These are phyloP conservation scores for Chaetoscypha palmicola DNA, from an alignment of 2,329 filamentous ascomycete genomes.

Conservation along the genomic window DNA sequence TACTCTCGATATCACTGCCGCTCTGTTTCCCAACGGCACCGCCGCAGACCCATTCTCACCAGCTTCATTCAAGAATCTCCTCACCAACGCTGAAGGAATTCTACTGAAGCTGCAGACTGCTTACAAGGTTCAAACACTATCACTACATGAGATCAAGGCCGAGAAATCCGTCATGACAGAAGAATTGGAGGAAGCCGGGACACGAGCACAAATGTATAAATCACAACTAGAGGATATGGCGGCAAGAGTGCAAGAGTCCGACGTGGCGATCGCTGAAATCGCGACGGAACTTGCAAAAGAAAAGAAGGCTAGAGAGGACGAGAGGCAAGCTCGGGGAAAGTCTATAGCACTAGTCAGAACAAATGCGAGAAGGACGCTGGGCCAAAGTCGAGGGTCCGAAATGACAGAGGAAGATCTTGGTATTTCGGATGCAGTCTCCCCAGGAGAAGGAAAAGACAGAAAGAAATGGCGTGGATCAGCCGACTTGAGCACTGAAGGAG, in stretches of 20 bases:
- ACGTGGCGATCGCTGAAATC: conserved; percentile 43
- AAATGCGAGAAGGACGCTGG: conserved; percentile 6
- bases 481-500: conserved; percentile 47
- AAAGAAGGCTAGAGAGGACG: conserved; percentile 34
- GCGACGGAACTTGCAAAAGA: conserved; percentile 46
- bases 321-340: conserved; percentile 28
- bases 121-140: conserved; percentile 46
- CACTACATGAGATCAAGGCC: conserved; percentile 44
- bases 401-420: conserved; percentile 26
- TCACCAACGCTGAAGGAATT: conserved; percentile 48
- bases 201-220: conserved; percentile 46
- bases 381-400: conserved; percentile 4
- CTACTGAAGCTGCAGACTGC: conserved; percentile 51
- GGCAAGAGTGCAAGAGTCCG: conserved; percentile 45
- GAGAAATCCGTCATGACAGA: conserved; percentile 49
- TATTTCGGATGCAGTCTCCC: conserved; percentile 12
- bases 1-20: conserved; percentile 47
- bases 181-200: conserved; percentile 49
- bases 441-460: conserved; percentile 8
- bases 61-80: conserved; percentile 54
- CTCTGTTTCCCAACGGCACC: conserved; percentile 43
- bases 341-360: conserved; percentile 22
- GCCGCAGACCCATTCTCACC: conserved; percentile 49
- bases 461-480: conserved; percentile 19
- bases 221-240: conserved; percentile 55